Evolutionary conservation across 2,329 filamentous ascomycete genomes (phyloP).

Genomic region (Thielaviopsis ethacetica): DNA sequence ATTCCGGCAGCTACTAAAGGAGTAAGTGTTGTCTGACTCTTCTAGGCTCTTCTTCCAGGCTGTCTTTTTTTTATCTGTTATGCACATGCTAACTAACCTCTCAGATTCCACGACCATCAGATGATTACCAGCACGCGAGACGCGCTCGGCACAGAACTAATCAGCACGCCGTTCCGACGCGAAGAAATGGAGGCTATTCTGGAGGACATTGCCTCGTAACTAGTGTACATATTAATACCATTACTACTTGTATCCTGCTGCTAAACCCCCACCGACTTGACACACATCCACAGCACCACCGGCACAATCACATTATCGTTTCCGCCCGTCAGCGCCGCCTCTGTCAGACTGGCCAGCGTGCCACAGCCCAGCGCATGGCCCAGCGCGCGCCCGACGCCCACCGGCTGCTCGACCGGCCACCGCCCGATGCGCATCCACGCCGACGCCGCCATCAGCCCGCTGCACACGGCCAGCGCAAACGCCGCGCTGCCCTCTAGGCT

Average conservation of each 20-base stretch:
- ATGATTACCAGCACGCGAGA: constrained; percentile 89
- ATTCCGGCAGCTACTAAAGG: constrained; percentile 84
- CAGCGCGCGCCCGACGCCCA: constrained; percentile 28
- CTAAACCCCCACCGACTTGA: constrained; percentile 55
- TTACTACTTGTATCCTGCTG: constrained; percentile 3
- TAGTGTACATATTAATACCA: background rate
- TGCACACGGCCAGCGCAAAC: constrained; percentile 64
- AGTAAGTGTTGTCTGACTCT: no score
- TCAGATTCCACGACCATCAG: constrained; percentile 84
- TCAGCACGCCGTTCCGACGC: constrained; percentile 70
- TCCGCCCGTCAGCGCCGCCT: constrained; percentile 86
- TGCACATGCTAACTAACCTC: background rate
- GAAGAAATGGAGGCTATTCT: constrained; percentile 81
- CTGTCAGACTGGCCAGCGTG: constrained; percentile 70
- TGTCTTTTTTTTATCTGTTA: no score
- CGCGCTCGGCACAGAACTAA: constrained; percentile 63
- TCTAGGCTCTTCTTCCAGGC: no score
- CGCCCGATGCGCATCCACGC: constrained; percentile 61
- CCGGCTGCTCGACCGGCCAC: constrained; percentile 55
- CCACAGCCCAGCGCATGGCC: constrained; percentile 53
- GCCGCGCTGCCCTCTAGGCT: constrained; percentile 76
- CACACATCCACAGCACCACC: constrained; percentile 79
- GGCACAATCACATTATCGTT: constrained; percentile 98
- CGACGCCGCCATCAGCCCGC: constrained; percentile 54
- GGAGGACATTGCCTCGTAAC: constrained; percentile 40